Base-by-base conservation (phyloP, 805 yeast genomes). In the Cyberlindnera veronae region DNA sequence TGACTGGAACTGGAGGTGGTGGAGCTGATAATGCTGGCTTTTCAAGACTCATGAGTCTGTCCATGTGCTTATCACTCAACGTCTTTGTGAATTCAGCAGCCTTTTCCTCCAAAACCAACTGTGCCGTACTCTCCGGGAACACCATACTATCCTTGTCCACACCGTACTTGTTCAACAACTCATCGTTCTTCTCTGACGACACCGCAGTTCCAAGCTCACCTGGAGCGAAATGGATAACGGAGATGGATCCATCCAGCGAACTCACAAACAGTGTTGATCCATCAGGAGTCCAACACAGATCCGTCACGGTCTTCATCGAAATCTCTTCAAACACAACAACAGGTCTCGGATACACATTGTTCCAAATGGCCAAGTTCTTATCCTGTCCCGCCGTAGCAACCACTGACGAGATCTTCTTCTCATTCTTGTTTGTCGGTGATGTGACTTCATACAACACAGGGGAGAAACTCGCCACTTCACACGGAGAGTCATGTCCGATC, bases 321-420 rank as follows among this genome's bases (percentile, higher is more conserved):
- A 91, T 72, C 47, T 90, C 95, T 29, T 77, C 77, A 1, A 90
- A 86, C 7, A 89, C 86, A 11, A 85, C 72, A 35, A 93, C 61
- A 1, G 99, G 98, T 36, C 86, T 71, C 5, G 89, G 75, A 38
- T 71, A 72, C 2, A 76, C 63, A 0, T 96, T 91, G 54, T 80
- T 81, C 99, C 99, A 91, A 6, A 91, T 68, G 0, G 89, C 95
- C 28, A 93, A 62, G 1, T 89, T 76, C 54, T 86, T 80, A 62
- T 91, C 99, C 62, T 91, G 98, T 10, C 98, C 98, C 12, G 91
- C 96, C 21, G 96, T 84, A 2, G 97, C 96, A n/a, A 91, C 69
- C 1, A 91, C 76, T 0, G 96, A 82, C 7, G 84, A 71, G 38
- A 72, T 65, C 24, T 56, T 60, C 26, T 50, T 57, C 11, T 70